Evolutionary conservation across 2,329 filamentous ascomycete species (phyloP).

Genomic region (Aspergillus latus): DNA sequence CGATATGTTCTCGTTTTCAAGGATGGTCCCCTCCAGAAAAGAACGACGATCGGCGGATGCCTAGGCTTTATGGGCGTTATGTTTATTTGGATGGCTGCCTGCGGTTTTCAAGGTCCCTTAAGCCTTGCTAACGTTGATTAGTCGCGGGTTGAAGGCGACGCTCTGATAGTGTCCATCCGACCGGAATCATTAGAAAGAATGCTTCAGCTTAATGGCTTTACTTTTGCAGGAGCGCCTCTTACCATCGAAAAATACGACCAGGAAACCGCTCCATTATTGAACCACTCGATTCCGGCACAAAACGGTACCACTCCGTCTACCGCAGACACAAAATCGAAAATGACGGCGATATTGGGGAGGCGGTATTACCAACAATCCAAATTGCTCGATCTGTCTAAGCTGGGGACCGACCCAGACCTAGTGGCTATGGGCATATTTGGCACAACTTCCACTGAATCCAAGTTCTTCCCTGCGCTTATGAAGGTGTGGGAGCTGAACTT

Average conservation of each 20-base stretch:
- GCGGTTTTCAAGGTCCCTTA: conserved; percentile 47
- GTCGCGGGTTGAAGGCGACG: conserved; percentile 69
- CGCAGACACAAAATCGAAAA: conserved; percentile 64
- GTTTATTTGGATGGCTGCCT: conserved; percentile 37
- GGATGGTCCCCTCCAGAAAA: conserved; percentile 37
- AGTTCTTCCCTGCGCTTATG: conserved; percentile 92
- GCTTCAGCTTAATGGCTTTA: conserved; percentile 66
- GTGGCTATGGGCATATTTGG: conserved; percentile 74
- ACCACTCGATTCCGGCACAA: conserved; percentile 26
- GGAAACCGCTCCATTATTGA: conserved; percentile 22
- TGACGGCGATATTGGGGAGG: conserved; percentile 68
- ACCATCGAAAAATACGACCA: conserved; percentile 52
- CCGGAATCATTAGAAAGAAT: conserved; percentile 65
- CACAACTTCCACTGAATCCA: conserved; percentile 68
- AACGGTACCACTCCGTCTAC: conserved; percentile 46
- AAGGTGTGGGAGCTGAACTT: conserved; percentile 77
- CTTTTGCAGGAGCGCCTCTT: conserved; percentile 65
- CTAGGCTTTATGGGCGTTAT: conserved; percentile 30
- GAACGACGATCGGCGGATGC: conserved; percentile 43
- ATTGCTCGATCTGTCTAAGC: conserved; percentile 76
- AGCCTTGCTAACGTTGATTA: conserved; percentile 68
- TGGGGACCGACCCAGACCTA: conserved; percentile 71
- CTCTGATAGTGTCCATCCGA: conserved; percentile 65
- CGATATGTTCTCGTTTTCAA: conserved; percentile 43
- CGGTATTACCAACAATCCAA: conserved; percentile 73